These are phyloP conservation scores for Hygrocybe coccinea DNA, from an alignment of 768 basidiomycete species.

Conservation along the genomic window DNA sequence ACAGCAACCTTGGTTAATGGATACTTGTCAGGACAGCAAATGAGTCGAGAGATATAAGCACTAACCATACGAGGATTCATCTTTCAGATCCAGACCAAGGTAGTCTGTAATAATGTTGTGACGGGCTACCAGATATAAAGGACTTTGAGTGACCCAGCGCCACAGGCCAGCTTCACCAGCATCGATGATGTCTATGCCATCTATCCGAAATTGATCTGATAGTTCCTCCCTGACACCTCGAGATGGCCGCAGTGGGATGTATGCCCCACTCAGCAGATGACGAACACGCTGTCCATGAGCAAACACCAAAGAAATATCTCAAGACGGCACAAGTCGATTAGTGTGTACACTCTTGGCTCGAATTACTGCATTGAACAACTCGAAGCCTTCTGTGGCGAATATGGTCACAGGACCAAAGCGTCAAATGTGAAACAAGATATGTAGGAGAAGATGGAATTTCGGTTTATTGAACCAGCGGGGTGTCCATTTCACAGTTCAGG, in stretches of 20 bases:
- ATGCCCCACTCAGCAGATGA: conserved; percentile 25
- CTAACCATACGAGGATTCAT: no score
- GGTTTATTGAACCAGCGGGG: conserved; percentile 39
- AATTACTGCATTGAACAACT: conserved; percentile 40
- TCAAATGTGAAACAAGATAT: conserved; percentile 34
- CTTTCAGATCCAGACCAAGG: not conserved
- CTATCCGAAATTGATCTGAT: no score
- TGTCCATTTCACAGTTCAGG: conserved; percentile 26
- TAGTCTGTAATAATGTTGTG: not conserved
- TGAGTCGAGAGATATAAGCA: no score
- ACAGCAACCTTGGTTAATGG: no score
- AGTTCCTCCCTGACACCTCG: not conserved
- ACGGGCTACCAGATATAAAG: not conserved
- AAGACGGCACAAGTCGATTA: conserved; percentile 32
- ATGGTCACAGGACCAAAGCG: conserved; percentile 41
- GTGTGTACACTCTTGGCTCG: conserved; percentile 28
- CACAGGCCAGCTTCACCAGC: not conserved
- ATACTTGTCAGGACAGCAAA: no score
- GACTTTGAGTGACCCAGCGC: not conserved
- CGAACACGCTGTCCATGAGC: conserved; percentile 23
- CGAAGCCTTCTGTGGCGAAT: conserved; percentile 41
- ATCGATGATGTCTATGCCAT: no score
- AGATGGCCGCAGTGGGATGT: no score
- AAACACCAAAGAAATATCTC: conserved; percentile 26
- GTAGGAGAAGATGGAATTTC: conserved; percentile 41